Percentiles rank a stretch among this genome's conserved stretches.
Conservation (phyloP, 257 asterid species). For the Solanum acaule region DNA sequence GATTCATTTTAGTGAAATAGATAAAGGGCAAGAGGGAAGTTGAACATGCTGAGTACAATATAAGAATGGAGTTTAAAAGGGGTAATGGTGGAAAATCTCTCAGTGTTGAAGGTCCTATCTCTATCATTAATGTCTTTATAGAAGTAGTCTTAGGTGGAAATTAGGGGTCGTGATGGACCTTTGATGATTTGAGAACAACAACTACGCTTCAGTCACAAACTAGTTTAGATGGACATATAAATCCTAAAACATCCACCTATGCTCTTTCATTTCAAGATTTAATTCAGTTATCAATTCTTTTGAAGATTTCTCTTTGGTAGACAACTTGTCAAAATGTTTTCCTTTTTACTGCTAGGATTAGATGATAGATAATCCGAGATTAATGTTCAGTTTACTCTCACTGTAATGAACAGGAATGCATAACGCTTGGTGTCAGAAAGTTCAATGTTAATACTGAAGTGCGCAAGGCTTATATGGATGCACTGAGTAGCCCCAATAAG, state of each 20-base stretch:
- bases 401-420: constrained; percentile 47
- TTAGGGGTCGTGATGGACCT: not conserved
- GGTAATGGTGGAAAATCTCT: not conserved
- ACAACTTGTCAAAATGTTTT: not conserved
- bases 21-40: not conserved
- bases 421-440: constrained; percentile 72
- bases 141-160: not conserved
- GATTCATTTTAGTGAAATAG: not conserved
- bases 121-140: not conserved
- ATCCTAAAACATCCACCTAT: not conserved
- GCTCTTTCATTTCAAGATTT: not conserved
- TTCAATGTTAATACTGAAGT: constrained; percentile 96
- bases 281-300: not conserved
- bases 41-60: not conserved
- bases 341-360: not conserved
- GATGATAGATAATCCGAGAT: not conserved
- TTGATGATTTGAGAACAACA: not conserved
- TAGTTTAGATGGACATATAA: not conserved
- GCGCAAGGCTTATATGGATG: constrained; percentile 74
- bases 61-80: not conserved
- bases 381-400: not conserved
- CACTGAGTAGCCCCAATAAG: constrained; percentile 26
- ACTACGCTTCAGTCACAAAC: not conserved
- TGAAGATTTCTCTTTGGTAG: not conserved
- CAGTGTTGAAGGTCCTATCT: not conserved